Conservation (phyloP, 164 flowering plant species). For the Vitis labrusca region DNA sequence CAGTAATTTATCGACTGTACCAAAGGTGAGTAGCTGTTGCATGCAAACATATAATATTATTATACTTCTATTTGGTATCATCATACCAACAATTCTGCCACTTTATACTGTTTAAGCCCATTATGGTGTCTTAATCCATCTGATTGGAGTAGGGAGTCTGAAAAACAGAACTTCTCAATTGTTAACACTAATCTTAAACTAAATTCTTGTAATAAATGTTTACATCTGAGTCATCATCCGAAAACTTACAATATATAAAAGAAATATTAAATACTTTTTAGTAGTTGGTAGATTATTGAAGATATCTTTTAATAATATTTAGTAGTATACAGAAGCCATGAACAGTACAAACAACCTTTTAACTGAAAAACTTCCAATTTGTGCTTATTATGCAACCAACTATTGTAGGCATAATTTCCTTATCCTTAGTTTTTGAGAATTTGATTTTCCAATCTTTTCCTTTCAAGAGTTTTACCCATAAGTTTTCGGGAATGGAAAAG, state of each 20-base stretch:
- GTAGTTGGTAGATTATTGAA: too few relatives aligned
- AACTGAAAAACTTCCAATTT: neutral
- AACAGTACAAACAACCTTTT: neutral
- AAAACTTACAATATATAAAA: neutral
- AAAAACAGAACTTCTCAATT: neutral
- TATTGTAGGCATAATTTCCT: neutral
- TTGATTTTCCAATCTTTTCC: neutral
- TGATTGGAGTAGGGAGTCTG: too few relatives aligned
- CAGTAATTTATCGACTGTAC: slow-evolving; percentile 39
- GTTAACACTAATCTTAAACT: neutral
- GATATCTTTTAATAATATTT: too few relatives aligned
- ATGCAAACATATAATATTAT: neutral
- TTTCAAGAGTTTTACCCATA: neutral
- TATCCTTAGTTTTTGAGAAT: neutral
- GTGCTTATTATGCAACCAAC: neutral
- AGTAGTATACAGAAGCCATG: neutral
- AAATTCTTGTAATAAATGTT: neutral
- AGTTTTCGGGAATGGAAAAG: neutral
- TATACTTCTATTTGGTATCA: neutral
- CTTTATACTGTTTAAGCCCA: too few relatives aligned
- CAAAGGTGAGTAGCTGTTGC: slow-evolving; percentile 35
- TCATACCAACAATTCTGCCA: too few relatives aligned
- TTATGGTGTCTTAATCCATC: too few relatives aligned
- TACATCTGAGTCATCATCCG: neutral
- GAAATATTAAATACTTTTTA: neutral